Evolutionary conservation across 2,329 filamentous ascomycete species (phyloP), one percentile per base, ranked within the genome.

Genomic region (Plenodomus biglobosus): DNA sequence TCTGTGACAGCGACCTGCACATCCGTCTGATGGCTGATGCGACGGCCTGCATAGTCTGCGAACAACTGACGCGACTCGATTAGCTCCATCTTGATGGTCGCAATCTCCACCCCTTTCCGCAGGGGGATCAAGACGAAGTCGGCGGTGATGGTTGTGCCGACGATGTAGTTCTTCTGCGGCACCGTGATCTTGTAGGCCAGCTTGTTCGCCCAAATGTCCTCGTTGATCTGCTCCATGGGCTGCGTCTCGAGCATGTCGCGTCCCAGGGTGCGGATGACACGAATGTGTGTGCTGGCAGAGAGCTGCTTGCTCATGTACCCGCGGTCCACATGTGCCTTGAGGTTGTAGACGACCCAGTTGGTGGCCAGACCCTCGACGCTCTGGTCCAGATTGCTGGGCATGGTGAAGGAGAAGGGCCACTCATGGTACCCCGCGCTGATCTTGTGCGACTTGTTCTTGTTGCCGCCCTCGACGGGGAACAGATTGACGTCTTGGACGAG

Each of bases 151-250:
- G 81, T 81, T n/a, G 90, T 95, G 41, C 94, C 94, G 63, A 96
- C 95, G 16, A 96, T 88, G 44, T 96, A 87, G 1, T 94, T 94
- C 75, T 96, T 96, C 65, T 90, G 92, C 0, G 94, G 92, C 10
- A 95, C 89, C 48, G 90, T 85, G 55, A 99, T 91, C 22, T 90
- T 92, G 75, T 99, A 99, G 70, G 95, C 90, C 61, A 97, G 83
- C 78, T 99, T 99, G 76, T 96, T 94, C 5, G 91, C 88, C 94
- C 94, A 99, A 55, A 95, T 88, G 66, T 96, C 96, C 73, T 96
- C 92, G 56, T 97, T 92, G 55, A 89, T 80, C 77, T 82, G 70
- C 58, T 73, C 71, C 67, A 72, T 69, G 41, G 75, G 70, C 52
- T 76, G 72, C 47, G 73, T 74, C 52, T 78, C 76, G 90, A 96